These are phyloP conservation scores for barley (Hordeum vulgare) DNA, from an alignment of 176 grass and related monocot genomes.

Conservation along the genomic window MorexV3_pseudomolecules_assembly NC_058523.1:407485359-407485858, in stretches of 20 bases:
- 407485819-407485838: too few species aligned
- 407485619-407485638: constrained; percentile 1
- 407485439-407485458: neutral
- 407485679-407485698: neutral
- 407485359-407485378: neutral
- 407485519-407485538: too few species aligned
- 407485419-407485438: neutral
- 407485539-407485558: too few species aligned
- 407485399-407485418: neutral
- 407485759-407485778: too few species aligned
- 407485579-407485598: neutral
- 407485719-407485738: too few species aligned
- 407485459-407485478: neutral
- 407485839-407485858: too few species aligned
- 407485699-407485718: too few species aligned
- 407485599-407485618: neutral
- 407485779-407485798: too few species aligned
- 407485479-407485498: neutral
- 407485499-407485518: too few species aligned
- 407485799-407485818: too few species aligned
- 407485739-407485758: too few species aligned
- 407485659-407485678: neutral
- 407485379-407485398: neutral
- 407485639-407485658: neutral
- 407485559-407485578: too few species aligned